A percentile compares a stretch with the other conserved stretches of the same genome.
These are phyloP conservation scores for Spiraea crenata DNA, from an alignment of 331 rosid species.

Conservation along the genomic window DNA sequence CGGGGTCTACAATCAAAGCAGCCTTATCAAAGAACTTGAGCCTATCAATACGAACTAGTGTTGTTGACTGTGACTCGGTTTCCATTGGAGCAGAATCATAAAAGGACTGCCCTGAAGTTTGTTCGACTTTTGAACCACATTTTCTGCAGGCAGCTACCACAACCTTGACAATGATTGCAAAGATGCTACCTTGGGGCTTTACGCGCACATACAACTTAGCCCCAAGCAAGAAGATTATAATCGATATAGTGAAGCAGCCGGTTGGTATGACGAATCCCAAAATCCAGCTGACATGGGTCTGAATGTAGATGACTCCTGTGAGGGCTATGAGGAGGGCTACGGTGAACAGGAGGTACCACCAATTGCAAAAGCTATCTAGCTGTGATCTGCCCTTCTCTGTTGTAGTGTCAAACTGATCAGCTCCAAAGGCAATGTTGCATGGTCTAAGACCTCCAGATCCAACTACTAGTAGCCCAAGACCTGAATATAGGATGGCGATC, in stretches of 20 bases:
- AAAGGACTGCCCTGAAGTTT: constrained; percentile 18
- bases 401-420: constrained; percentile 49
- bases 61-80: neutral
- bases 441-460: constrained; percentile 62
- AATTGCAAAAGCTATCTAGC: constrained; percentile 61
- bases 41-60: constrained; percentile 33
- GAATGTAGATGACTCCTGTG: constrained; percentile 44
- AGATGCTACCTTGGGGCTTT: constrained; percentile 43
- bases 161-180: constrained; percentile 36
- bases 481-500: constrained; percentile 34
- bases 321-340: constrained; percentile 43
- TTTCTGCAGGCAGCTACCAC: constrained; percentile 31
- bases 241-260: constrained; percentile 38
- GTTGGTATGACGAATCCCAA: constrained; percentile 50
- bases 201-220: constrained; percentile 19
- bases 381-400: constrained; percentile 44
- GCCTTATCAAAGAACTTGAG: constrained; percentile 44
- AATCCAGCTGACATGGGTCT: constrained; percentile 49
- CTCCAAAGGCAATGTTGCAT: constrained; percentile 69
- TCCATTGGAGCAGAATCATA: constrained; percentile 28
- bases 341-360: constrained; percentile 54
- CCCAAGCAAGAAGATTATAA: constrained; percentile 34
- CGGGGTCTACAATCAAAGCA: constrained; percentile 30
- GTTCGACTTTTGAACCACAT: neutral
- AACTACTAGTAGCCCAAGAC: constrained; percentile 39